Conservation (phyloP, 305 asterid genomes). For the Fraxinus baroniana region DNA sequence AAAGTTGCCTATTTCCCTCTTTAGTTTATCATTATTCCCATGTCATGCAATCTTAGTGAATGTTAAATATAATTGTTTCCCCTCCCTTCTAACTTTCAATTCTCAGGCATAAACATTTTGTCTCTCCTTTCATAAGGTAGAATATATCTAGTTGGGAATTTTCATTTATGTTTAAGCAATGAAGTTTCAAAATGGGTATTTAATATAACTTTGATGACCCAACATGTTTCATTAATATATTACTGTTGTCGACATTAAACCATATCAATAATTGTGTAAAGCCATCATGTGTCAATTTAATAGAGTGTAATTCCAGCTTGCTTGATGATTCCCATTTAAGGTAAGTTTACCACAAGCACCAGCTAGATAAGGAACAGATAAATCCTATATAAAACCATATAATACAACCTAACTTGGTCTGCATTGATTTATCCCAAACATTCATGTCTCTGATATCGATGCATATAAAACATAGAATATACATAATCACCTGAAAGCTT, state of each 20-base stretch:
- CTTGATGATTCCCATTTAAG: background rate
- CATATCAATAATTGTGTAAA: background rate
- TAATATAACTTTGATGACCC: background rate
- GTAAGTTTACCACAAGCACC: background rate
- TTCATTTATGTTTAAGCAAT: background rate
- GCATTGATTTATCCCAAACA: background rate
- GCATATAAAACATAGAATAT: background rate
- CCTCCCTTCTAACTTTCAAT: background rate
- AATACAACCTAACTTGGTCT: background rate
- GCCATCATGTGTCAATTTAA: background rate
- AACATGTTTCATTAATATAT: background rate
- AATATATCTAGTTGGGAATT: background rate
- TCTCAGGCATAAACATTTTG: background rate
- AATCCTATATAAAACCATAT: background rate
- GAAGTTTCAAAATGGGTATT: background rate
- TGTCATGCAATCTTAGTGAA: background rate
- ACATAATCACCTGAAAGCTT: background rate
- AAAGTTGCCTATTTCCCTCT: background rate
- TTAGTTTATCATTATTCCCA: background rate
- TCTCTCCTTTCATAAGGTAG: background rate
- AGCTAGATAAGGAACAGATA: background rate
- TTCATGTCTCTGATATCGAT: background rate
- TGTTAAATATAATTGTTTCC: background rate
- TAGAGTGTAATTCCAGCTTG: background rate
- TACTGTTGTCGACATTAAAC: background rate